These are phyloP conservation scores for Hymenoscyphus repandus DNA, from an alignment of 2,329 filamentous ascomycete genomes.

Conservation along the genomic window DNA sequence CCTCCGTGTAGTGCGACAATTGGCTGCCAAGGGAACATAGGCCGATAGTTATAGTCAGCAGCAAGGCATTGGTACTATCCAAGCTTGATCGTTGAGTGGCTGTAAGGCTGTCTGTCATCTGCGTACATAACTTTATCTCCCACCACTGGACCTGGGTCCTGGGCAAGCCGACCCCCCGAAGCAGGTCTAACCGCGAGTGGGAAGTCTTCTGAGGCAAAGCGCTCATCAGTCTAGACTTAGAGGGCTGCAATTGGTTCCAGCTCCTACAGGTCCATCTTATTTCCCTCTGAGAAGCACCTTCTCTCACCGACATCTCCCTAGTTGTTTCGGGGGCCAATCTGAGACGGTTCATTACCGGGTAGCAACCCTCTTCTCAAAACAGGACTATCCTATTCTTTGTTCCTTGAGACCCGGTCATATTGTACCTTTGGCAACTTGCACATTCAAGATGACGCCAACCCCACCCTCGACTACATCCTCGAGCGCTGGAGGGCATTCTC, in stretches of 20 bases:
- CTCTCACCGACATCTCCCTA: conserved; percentile 5
- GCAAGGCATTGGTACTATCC: conserved; percentile 9
- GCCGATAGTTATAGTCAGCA: conserved; percentile 8
- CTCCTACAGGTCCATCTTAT: conserved; percentile 9
- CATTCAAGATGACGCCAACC: conserved; percentile 61
- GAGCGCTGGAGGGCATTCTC: conserved; percentile 66
- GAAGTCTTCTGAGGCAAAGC: conserved; percentile 4
- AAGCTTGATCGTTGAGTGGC: conserved; percentile 18
- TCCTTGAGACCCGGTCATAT: background rate
- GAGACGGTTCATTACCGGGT: conserved; percentile 4
- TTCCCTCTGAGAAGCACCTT: background rate
- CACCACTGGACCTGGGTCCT: conserved; percentile 18
- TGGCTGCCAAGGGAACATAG: background rate
- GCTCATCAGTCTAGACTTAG: background rate
- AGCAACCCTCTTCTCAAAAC: conserved; percentile 2
- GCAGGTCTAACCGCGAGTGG: conserved; percentile 14
- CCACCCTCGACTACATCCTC: conserved; percentile 76
- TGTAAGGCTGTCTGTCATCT: conserved; percentile 23
- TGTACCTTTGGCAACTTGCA: background rate
- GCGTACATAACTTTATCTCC: conserved; percentile 21
- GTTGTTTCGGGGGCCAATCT: conserved; percentile 7
- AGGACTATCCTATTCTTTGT: background rate
- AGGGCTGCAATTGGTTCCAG: conserved; percentile 15
- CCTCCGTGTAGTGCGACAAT: background rate
- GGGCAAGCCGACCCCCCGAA: conserved; percentile 12